phyloP scores from a whole-genome alignment of 208 protist genomes.

The Trypanosoma cruzi region DNA sequence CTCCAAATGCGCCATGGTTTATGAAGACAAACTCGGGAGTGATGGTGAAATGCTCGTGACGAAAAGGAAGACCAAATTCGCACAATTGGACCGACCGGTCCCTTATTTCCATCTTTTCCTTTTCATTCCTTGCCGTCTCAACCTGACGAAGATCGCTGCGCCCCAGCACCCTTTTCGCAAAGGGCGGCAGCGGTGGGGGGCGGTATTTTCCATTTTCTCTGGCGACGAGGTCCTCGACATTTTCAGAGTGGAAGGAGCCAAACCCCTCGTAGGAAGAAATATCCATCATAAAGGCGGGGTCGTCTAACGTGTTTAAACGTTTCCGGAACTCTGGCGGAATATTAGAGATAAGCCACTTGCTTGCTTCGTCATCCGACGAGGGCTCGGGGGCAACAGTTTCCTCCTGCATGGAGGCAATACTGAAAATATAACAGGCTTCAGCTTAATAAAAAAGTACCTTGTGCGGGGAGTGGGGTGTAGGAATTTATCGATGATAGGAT shows the following conservation, averaged over 20 bases:
- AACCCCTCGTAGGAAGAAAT: conserved; percentile 86
- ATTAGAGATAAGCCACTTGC: not conserved
- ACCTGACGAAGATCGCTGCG: conserved; percentile 34
- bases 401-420: not conserved
- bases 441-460: conserved; percentile 2
- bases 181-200: conserved; percentile 45
- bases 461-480: no score
- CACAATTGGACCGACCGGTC: not conserved
- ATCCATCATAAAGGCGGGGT: conserved; percentile 22
- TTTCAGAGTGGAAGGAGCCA: conserved; percentile 92
- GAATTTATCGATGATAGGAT: no score
- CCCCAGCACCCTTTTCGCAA: conserved; percentile 49
- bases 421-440: not conserved
- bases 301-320: conserved; percentile 30
- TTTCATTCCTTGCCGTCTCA: conserved; percentile 20
- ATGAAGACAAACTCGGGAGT: conserved; percentile 79
- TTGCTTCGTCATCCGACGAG: not conserved
- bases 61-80: conserved; percentile 53
- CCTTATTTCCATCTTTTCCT: conserved; percentile 20
- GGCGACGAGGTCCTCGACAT: conserved; percentile 85
- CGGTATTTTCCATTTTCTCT: conserved; percentile 45
- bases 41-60: conserved; percentile 69
- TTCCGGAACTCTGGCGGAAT: conserved; percentile 25
- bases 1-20: conserved; percentile 94
- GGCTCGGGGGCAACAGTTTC: not conserved